phyloP scores from a whole-genome alignment of 129 eudicot species.

The Tagetes patula region DNA sequence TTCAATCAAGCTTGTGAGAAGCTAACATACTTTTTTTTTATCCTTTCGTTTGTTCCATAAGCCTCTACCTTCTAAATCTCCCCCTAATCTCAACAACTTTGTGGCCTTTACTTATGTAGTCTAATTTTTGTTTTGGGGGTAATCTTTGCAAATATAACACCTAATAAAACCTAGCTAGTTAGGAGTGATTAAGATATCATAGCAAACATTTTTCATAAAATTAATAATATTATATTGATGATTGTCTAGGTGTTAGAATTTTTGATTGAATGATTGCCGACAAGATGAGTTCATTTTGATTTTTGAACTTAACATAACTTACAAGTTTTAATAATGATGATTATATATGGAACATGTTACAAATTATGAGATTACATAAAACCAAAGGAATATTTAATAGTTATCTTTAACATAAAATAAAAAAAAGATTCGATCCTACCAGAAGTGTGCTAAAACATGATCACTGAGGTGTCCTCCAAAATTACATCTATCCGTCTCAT shows the following conservation, averaged over 20 bases:
- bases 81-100: no score
- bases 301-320: constrained; percentile 3
- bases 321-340: not conserved
- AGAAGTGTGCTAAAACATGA: constrained; percentile 18
- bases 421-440: constrained; percentile 25
- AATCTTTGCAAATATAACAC: not conserved
- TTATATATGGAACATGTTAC: constrained; percentile 3
- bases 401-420: not conserved
- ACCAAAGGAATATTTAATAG: constrained; percentile 14
- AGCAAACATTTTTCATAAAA: not conserved
- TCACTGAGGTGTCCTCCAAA: constrained; percentile 22
- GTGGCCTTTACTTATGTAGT: no score
- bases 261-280: constrained; percentile 7
- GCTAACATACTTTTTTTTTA: no score
- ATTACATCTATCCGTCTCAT: constrained; percentile 3
- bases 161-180: not conserved
- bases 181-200: not conserved
- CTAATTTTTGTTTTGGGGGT: not conserved
- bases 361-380: not conserved
- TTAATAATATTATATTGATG: not conserved
- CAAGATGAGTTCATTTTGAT: constrained; percentile 3
- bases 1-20: no score
- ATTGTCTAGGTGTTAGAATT: constrained; percentile 1
- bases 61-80: no score
- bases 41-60: no score